These are phyloP conservation scores for Cephaloascus albidus DNA, from an alignment of 805 yeast genomes.

Conservation along the genomic window DNA sequence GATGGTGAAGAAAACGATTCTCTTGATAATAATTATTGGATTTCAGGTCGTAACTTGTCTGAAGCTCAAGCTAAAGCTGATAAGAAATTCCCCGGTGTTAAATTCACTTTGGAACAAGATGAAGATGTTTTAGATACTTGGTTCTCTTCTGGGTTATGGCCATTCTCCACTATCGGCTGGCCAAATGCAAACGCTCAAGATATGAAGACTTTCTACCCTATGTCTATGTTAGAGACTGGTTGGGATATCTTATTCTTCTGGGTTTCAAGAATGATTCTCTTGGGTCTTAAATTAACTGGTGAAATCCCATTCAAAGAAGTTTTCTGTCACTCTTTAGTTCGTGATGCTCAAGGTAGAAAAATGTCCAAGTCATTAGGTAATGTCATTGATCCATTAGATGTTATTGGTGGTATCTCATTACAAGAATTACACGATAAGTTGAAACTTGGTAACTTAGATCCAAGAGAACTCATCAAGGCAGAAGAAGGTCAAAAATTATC, in stretches of 20 bases:
- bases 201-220: slow-evolving; percentile 72
- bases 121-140: slow-evolving; percentile 98
- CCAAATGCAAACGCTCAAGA: slow-evolving; percentile 68
- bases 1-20: slow-evolving; percentile 65
- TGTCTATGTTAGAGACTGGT: slow-evolving; percentile 94
- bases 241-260: slow-evolving; percentile 99
- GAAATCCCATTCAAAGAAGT: slow-evolving; percentile 91
- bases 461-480: slow-evolving; percentile 81
- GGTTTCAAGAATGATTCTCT: slow-evolving; percentile 94
- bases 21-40: slow-evolving; percentile 71
- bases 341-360: slow-evolving; percentile 98
- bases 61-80: slow-evolving; percentile 84
- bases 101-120: slow-evolving; percentile 80
- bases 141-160: slow-evolving; percentile 99
- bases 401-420: slow-evolving; percentile 78
- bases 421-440: slow-evolving; percentile 74
- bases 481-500: slow-evolving; percentile 79
- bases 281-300: slow-evolving; percentile 87
- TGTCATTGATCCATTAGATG: slow-evolving; percentile 93
- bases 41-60: slow-evolving; percentile 74
- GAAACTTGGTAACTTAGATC: slow-evolving; percentile 75
- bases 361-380: slow-evolving; percentile 98
- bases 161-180: slow-evolving; percentile 95
- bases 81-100: slow-evolving; percentile 58
- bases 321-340: slow-evolving; percentile 95